Percentiles rank a stretch among this genome's conserved stretches.
Evolutionary conservation across 2,329 filamentous ascomycete species (phyloP).

Genomic region (Trichoderma sp.): DNA sequence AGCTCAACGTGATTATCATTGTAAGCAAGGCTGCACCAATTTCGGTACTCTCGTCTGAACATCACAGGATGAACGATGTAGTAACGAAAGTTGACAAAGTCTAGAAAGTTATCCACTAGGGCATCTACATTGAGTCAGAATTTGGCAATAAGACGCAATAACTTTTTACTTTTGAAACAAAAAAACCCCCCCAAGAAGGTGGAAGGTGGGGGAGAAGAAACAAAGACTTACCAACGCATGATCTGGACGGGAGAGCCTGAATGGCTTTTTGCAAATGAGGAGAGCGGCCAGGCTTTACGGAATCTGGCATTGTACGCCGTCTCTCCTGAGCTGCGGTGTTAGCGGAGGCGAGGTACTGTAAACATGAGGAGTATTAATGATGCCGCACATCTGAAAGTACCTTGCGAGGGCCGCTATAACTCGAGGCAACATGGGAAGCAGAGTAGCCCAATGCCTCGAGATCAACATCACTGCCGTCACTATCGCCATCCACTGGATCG

Average conservation of each 20-base stretch:
- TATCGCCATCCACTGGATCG: constrained; percentile 24
- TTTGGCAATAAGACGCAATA: not conserved
- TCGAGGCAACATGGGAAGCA: constrained; percentile 27
- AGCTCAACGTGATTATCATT: constrained; percentile 33
- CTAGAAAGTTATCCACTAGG: constrained; percentile 39
- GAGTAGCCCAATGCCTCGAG: constrained; percentile 39
- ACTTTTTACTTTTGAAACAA: not conserved
- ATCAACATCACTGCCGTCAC: constrained; percentile 28
- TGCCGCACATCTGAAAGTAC: not conserved
- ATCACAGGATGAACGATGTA: constrained; percentile 39
- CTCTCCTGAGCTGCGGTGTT: not conserved
- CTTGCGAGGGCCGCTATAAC: not conserved
- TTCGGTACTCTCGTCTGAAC: constrained; percentile 37
- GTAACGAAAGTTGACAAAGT: constrained; percentile 40
- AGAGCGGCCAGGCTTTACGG: constrained; percentile 25
- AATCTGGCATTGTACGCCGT: constrained; percentile 8
- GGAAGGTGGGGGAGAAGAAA: not conserved
- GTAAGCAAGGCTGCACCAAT: constrained; percentile 36
- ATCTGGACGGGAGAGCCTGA: constrained; percentile 33
- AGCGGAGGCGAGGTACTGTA: not conserved
- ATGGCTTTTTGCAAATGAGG: constrained; percentile 35
- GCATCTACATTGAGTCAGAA: constrained; percentile 28
- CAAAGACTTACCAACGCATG: constrained; percentile 34
- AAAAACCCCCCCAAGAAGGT: too few relatives aligned
- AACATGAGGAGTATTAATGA: not conserved